Base-by-base conservation (phyloP, 1,284 basidiomycete species). In the Cryptococcus neoformans region DNA sequence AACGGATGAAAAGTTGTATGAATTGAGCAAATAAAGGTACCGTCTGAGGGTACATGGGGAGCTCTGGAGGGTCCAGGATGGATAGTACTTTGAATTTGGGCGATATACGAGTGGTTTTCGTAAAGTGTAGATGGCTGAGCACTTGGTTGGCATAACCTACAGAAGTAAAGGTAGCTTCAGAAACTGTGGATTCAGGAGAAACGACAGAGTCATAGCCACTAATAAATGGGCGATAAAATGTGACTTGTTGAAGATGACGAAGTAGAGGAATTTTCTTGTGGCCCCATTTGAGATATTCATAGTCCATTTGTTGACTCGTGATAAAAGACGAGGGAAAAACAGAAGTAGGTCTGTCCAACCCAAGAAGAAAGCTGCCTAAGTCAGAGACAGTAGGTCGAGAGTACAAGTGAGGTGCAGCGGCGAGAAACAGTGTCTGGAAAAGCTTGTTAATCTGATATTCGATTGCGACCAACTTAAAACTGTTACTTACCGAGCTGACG, bases 251-350 rank as follows among this genome's bases (percentile, higher is more conserved):
- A 46, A 46, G n/a, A 28, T 50, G 49, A n/a, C 49, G 49, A n/a
- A 50, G 49, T n/a, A 50, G 49, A 10, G 49, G 49, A 7, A 38
- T 11, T 36, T 50, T 50, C n/a, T 12, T 50, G 34, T 50, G 34
- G 34, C 49, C 49, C 37, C 37, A 16, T 11, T 36, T 34, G 37
- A 50, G 34, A 39, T 36, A 38, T 35, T 50, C 49, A n/a, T 50
- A 40, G 49, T 50, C 49, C 34, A 50, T 50, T 39, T 50, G 34
- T 36, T 50, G 17, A n/a, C 17, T 39, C 9, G 46, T 28, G 8
- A 14, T 7, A 14, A 48, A 48, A 21, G 46, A 48, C 35, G 49
- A 50, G 16, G 37, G 37, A 35, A 28, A 36, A 6, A 39, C 10
- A 14, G 49, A 12, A 39, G 28, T 39, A 16, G n/a, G 34, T 7